Evolutionary conservation across 345 rosid genomes (phyloP), one percentile per base, ranked within the genome.

Genomic region (Abelmoschus esculentus): DNA sequence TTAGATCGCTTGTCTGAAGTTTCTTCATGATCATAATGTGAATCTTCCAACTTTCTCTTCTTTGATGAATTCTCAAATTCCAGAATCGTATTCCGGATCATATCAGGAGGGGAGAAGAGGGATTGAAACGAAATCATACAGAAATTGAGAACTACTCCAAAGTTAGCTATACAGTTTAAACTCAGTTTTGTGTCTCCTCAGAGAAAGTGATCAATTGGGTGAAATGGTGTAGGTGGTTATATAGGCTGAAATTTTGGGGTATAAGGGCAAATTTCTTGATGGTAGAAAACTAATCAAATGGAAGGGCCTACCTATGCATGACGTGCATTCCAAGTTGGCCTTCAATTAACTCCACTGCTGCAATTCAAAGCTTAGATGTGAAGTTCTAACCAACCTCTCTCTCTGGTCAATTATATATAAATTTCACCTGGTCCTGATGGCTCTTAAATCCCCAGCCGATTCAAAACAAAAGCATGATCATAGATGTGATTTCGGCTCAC

Each of bases 241-340:
- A 77, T 78, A 75, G 78, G 83, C 65, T n/a, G 72, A 56, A 79
- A 22, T 13, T 14, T 28, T 32, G 17, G 52, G 42, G 47, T 74
- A 76, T 42, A 66, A 73, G 15, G 22, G 38, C 26, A 77, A 77
- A 75, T 47, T 38, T 38, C 15, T 49, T 14, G 17, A 5, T 49
- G 54, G 7, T 77, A 73, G 64, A 71, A 28, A 57, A 80, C 77
- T 12, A 73, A 13, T 22, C 9, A 47, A 18, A 60, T 34, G 66
- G 54, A 74, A 68, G 73, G 31, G 53, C 75, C 68, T 72, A 76
- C 69, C 60, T 76, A 66, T 76, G 86, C 83, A 83, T 84, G 85
- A 84, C 82, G 86, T 86, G 84, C 75, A 66, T 67, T 79, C 73
- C 83, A 77, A 86, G 80, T 80, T 75, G 85, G 82, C 78, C 79